Evolutionary conservation across 129 eudicot species (phyloP).

Genomic region (Artemisia tridentata): DNA sequence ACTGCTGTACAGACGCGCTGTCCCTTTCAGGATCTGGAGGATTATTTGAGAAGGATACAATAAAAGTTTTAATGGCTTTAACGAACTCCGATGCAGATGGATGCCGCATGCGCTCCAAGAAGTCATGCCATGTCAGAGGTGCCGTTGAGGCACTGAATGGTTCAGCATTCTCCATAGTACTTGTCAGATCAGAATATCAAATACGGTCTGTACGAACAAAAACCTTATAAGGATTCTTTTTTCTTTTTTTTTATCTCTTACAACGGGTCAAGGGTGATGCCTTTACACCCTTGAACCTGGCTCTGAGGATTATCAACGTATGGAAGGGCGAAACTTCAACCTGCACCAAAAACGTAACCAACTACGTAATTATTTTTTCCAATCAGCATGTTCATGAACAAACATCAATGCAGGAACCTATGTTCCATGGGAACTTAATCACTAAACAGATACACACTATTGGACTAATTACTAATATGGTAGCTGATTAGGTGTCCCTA

Average conservation of each 20-base stretch:
- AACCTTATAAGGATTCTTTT: not conserved
- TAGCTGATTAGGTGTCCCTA: not conserved
- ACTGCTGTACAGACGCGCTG: conserved; percentile 80
- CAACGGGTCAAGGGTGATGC: conserved; percentile 10
- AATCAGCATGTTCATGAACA: too few species aligned
- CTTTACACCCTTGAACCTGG: conserved; percentile 25
- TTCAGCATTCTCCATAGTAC: conserved; percentile 63
- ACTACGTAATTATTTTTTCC: not conserved
- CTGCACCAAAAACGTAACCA: conserved; percentile 17
- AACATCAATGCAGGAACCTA: too few species aligned
- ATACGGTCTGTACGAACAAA: not conserved
- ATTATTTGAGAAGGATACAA: conserved; percentile 73
- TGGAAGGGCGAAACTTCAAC: conserved; percentile 8
- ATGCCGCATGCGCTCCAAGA: conserved; percentile 88
- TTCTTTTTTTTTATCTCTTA: too few species aligned
- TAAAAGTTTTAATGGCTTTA: conserved; percentile 86
- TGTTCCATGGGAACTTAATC: too few species aligned
- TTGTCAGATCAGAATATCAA: conserved; percentile 7
- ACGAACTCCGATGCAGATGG: conserved; percentile 83
- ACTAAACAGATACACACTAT: not conserved
- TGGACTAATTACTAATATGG: not conserved
- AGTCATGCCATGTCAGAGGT: conserved; percentile 88
- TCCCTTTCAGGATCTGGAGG: conserved; percentile 85
- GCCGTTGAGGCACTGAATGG: conserved; percentile 78
- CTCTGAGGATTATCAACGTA: conserved; percentile 7